A percentile compares a stretch with the other conserved stretches of the same genome.
phyloP scores from a whole-genome alignment of 2,329 filamentous ascomycete genomes.

The Aspergillus unguis region DNA sequence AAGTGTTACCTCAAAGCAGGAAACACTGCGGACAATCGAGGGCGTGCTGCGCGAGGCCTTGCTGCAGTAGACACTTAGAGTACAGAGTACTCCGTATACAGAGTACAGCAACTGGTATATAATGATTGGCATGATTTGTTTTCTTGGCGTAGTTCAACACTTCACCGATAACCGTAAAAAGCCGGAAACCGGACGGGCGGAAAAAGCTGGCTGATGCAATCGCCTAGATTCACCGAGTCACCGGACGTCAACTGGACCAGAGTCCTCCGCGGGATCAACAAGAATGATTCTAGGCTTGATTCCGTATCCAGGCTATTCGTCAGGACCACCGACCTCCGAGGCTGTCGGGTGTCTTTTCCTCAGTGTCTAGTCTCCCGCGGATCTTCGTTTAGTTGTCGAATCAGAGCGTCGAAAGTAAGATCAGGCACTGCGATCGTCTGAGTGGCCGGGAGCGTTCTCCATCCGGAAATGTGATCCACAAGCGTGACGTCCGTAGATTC shows the following conservation, averaged over 20 bases:
- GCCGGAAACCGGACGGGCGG: not conserved
- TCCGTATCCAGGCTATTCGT: not conserved
- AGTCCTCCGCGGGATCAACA: not conserved
- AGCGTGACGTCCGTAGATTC: not conserved
- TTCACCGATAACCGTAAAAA: conserved; percentile 1
- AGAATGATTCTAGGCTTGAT: too few relatives aligned
- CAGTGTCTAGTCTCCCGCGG: conserved; percentile 3
- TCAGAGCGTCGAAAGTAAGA: conserved; percentile 1
- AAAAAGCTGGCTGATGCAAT: not conserved
- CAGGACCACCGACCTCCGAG: not conserved
- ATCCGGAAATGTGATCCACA: not conserved
- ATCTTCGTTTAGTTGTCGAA: conserved; percentile 5
- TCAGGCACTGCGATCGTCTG: conserved; percentile 1
- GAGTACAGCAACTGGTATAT: not conserved
- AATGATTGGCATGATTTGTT: not conserved
- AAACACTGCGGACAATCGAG: conserved; percentile 43
- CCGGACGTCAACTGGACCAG: not conserved
- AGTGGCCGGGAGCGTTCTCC: conserved; percentile 3
- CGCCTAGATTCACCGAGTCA: not conserved
- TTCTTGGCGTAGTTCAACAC: not conserved
- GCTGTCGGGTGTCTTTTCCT: not conserved
- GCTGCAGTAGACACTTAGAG: conserved; percentile 13
- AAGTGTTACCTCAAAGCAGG: conserved; percentile 49
- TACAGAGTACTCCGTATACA: too few relatives aligned
- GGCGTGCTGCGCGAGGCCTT: conserved; percentile 37